Evolutionary conservation across 441 rosid genomes (phyloP).

Genomic region (Gossypium davidsonii): DNA sequence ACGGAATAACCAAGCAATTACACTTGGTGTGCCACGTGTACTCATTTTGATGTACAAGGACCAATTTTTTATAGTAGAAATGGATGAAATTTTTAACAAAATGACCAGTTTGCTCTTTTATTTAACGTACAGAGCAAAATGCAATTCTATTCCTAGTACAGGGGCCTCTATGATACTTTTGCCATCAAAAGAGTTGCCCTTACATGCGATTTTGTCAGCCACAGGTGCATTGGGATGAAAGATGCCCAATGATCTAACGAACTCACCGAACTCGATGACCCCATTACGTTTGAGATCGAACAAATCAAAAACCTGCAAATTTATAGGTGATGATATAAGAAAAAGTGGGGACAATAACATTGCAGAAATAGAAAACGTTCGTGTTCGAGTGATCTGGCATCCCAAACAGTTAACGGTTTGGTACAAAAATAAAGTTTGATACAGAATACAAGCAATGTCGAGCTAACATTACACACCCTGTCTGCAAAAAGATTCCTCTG

Average conservation of each 20-base stretch:
- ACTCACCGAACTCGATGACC: slow-evolving; percentile 80
- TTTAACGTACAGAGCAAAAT: too few species aligned
- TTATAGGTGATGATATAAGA: slow-evolving; percentile 5
- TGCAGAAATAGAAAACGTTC: background rate
- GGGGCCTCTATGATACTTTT: too few species aligned
- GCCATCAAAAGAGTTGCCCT: slow-evolving; percentile 13
- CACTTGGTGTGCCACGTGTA: too few species aligned
- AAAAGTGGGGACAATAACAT: background rate
- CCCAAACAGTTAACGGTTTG: background rate
- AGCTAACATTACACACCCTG: slow-evolving; percentile 42
- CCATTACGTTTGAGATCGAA: slow-evolving; percentile 90
- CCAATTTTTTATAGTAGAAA: too few species aligned
- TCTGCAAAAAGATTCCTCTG: slow-evolving; percentile 71
- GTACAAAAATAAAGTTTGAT: background rate
- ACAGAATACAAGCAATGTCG: background rate
- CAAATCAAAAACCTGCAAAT: slow-evolving; percentile 62
- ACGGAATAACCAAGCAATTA: too few species aligned
- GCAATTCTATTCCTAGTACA: too few species aligned
- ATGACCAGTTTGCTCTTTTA: too few species aligned
- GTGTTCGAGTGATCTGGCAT: background rate
- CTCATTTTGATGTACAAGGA: too few species aligned
- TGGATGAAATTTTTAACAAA: too few species aligned
- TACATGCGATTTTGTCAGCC: slow-evolving; percentile 62
- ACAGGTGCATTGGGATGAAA: slow-evolving; percentile 71
- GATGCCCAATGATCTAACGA: slow-evolving; percentile 71